Evolutionary conservation across 257 asterid genomes (phyloP).

Genomic region (Solanum dulcamara): DNA sequence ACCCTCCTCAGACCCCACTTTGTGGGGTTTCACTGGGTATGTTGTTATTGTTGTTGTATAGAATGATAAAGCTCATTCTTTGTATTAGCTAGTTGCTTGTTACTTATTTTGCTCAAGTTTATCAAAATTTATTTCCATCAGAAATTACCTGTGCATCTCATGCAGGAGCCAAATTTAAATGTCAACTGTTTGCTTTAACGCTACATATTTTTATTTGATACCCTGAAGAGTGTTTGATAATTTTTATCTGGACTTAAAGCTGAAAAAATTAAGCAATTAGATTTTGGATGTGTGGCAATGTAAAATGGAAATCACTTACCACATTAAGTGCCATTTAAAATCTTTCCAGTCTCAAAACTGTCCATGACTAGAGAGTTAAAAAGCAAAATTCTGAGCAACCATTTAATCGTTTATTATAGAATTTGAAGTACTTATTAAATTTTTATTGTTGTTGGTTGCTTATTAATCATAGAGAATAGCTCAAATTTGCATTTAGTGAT

Average conservation of each 20-base stretch:
- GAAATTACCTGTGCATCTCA: background rate
- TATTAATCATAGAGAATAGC: background rate
- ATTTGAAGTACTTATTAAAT: background rate
- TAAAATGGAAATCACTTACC: background rate
- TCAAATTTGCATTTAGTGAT: background rate
- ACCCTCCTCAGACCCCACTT: too few relatives aligned
- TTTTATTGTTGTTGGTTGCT: background rate
- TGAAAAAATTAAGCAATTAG: background rate
- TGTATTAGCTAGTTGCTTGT: background rate
- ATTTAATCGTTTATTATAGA: background rate
- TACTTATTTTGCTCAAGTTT: background rate
- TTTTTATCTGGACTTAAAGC: background rate
- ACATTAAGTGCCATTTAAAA: background rate
- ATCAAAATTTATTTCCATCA: background rate
- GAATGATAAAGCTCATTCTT: background rate
- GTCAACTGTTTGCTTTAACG: background rate
- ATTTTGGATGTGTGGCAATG: background rate
- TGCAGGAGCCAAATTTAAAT: background rate
- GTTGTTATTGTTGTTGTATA: too few relatives aligned
- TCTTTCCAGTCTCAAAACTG: background rate
- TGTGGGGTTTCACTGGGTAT: too few relatives aligned
- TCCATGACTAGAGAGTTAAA: background rate
- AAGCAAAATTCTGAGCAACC: background rate
- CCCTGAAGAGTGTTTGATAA: background rate
- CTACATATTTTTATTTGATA: background rate